Evolutionary conservation across 2,329 filamentous ascomycete species (phyloP).

Genomic region (Hysterium pulicare): DNA sequence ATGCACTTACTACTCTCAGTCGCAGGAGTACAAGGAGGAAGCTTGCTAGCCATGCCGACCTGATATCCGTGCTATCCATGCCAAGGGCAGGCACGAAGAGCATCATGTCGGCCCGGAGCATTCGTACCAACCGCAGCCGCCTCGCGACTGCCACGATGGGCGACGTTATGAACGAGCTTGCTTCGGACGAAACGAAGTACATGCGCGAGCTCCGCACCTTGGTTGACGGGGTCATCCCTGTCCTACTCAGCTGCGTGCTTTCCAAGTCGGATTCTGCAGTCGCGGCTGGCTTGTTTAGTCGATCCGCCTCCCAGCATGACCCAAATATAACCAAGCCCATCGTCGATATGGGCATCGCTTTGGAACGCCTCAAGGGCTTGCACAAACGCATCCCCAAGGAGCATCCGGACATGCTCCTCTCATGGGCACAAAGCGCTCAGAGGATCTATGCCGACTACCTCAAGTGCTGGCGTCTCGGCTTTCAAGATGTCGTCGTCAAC

Average conservation of each 20-base stretch:
- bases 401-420: constrained; percentile 67
- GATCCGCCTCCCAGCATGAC: constrained; percentile 55
- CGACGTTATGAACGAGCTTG: constrained; percentile 76
- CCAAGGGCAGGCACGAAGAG: constrained; percentile 63
- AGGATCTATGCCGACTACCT: constrained; percentile 83
- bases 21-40: constrained; percentile 57
- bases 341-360: constrained; percentile 84
- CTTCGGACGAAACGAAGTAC: constrained; percentile 82
- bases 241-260: constrained; percentile 80
- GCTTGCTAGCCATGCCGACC: constrained; percentile 86
- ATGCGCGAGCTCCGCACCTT: constrained; percentile 86
- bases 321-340: constrained; percentile 76
- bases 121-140: constrained; percentile 68
- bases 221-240: constrained; percentile 92
- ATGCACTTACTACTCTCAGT: constrained; percentile 38
- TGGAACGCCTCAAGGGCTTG: constrained; percentile 77
- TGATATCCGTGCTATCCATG: constrained; percentile 86
- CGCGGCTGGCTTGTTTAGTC: constrained; percentile 65
- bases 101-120: constrained; percentile 72
- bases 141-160: constrained; percentile 65
- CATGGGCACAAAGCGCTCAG: constrained; percentile 76
- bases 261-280: constrained; percentile 64
- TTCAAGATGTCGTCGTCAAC: constrained; percentile 92
- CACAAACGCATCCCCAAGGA: constrained; percentile 77
- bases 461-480: constrained; percentile 84